Base-by-base conservation (phyloP, 129 eudicot species). In the Erigeron canadensis region DNA sequence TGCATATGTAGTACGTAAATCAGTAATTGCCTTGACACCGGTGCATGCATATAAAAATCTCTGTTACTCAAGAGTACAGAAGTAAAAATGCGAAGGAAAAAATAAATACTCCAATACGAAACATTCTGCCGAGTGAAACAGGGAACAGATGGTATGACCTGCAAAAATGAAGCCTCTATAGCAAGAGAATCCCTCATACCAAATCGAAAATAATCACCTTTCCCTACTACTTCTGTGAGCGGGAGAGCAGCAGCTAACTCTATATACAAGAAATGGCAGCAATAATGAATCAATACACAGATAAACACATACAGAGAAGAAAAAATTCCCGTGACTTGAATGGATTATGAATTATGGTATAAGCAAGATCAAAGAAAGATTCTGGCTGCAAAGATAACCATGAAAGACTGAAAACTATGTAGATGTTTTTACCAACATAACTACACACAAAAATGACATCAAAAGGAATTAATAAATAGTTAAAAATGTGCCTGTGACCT, bases 181-280 rank as follows among this genome's bases (percentile, higher is more conserved):
- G 99, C 99, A 83, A 95, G 96, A 72, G 99, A 95, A 84, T 95
- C 99, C 66, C 99, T 81, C 99, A 95, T 84, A 60, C 99, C 97
- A 81, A 95, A 95, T 54, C 97, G 90, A 73, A 94, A 95, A 78
- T 90, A 95, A 65, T 95, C 99, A 78, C 99, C 86, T 76, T 90
- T 95, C 67, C 97, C 99, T 46, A 95, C 97, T 53, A 95, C 67
- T 77, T 90, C 99, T 0, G 93, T 74, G 59, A 11, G 80, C 50
- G 99, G 99, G 55, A 90, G 58, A 51, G 97, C 86, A 72, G 99
- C 97, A 70, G 99, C 94, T 40, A 86, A 65, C 81, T 90, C 99
- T 95, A 85, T 43, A 63, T 7, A 70, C 69, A 76, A 41, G 62
- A 57, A 68, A 70, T 61, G 63, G 55, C 69, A 75, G 63, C 43